phyloP scores from a whole-genome alignment of 2,329 filamentous ascomycete genomes.

The Fusarium agapanthi region DNA sequence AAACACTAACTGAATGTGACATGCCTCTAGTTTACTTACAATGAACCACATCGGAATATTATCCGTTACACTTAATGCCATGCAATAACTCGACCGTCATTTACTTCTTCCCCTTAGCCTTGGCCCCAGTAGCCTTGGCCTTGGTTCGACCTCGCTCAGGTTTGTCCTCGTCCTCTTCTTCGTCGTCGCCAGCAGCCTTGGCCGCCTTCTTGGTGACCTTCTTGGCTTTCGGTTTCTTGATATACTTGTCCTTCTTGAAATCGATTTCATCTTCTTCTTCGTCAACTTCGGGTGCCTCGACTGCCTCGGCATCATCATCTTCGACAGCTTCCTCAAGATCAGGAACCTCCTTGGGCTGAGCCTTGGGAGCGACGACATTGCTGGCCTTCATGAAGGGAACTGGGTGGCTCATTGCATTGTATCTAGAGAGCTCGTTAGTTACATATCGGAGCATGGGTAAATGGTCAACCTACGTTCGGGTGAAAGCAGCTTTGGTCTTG shows the following conservation, averaged over 20 bases:
- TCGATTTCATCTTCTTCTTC: constrained; percentile 79
- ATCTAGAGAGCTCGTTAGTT: constrained; percentile 59
- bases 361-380: constrained; percentile 77
- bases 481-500: constrained; percentile 89
- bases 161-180: constrained; percentile 54
- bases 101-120: constrained; percentile 59
- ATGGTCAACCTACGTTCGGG: constrained; percentile 73
- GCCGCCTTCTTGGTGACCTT: constrained; percentile 57
- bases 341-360: constrained; percentile 77
- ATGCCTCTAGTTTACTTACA: not conserved
- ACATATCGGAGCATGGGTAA: not conserved
- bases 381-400: constrained; percentile 96
- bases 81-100: not conserved
- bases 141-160: constrained; percentile 60
- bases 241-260: constrained; percentile 93
- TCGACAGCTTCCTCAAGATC: constrained; percentile 97
- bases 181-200: constrained; percentile 57
- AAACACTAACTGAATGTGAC: not conserved
- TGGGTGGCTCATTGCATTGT: constrained; percentile 87
- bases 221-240: constrained; percentile 85
- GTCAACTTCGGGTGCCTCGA: constrained; percentile 67
- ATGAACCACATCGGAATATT: constrained; percentile 11
- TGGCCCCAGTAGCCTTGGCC: constrained; percentile 51
- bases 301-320: constrained; percentile 77
- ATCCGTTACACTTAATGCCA: constrained; percentile 1